Conservation (phyloP, 768 basidiomycete genomes). For the Jaapia argillacea region DNA sequence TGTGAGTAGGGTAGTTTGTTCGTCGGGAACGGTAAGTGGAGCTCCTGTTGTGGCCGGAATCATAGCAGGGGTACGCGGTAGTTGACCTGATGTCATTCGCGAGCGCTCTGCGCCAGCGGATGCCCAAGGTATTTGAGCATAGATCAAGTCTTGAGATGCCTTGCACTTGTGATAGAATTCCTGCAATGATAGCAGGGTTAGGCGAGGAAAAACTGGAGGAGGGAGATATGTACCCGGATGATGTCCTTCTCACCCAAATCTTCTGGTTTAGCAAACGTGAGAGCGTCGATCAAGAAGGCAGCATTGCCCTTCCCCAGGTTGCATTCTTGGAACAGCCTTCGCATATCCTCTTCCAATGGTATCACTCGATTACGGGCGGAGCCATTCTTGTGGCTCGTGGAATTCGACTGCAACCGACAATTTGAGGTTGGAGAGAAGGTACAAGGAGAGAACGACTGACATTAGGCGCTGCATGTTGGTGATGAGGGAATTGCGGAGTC, state of each 20-base stretch:
- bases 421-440: no score
- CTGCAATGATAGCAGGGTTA: constrained; percentile 29
- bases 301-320: constrained; percentile 80
- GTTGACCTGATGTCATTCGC: not conserved
- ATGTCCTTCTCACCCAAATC: constrained; percentile 52
- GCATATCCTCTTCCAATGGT: constrained; percentile 77
- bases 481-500: constrained; percentile 2
- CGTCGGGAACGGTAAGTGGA: constrained; percentile 4
- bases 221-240: constrained; percentile 55
- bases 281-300: constrained; percentile 55
- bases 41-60: not conserved
- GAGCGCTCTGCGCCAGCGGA: constrained; percentile 71
- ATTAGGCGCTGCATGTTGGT: no score
- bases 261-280: constrained; percentile 61
- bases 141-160: constrained; percentile 76
- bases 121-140: constrained; percentile 88
- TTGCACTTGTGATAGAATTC: constrained; percentile 78
- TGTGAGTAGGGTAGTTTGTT: constrained; percentile 36
- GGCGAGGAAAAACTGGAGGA: not conserved
- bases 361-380: constrained; percentile 37
- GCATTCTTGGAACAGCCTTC: constrained; percentile 77
- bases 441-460: no score
- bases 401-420: no score
- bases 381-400: constrained; percentile 11
- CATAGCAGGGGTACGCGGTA: no score